A percentile compares a stretch with the other conserved stretches of the same genome.
Conservation (phyloP, 495 filamentous ascomycete species). For the Neurospora pannonica region DNA sequence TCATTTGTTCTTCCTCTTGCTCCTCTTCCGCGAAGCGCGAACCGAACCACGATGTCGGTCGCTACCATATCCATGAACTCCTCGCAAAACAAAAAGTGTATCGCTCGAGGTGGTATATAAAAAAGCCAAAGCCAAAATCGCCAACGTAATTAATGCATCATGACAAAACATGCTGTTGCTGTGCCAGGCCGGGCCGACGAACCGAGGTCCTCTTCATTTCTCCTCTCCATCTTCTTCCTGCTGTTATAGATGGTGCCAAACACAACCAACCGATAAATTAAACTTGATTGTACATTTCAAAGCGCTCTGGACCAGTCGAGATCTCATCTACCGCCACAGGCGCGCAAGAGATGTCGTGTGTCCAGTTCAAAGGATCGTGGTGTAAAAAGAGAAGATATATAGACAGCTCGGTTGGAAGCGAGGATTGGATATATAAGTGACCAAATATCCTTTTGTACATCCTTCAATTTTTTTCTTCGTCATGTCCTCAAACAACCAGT, state of each 20-base stretch:
- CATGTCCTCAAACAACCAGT: not conserved
- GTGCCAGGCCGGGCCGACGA: not conserved
- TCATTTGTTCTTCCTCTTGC: not conserved
- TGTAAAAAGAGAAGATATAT: not conserved
- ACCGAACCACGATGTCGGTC: not conserved
- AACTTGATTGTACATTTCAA: not conserved
- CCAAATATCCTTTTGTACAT: not conserved
- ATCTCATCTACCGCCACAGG: not conserved
- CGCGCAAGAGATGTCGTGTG: not conserved
- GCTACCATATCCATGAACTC: not conserved
- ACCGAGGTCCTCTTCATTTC: not conserved
- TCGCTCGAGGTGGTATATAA: not conserved
- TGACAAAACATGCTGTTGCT: not conserved
- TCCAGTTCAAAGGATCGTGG: not conserved
- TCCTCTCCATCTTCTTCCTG: not conserved
- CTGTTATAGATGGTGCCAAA: not conserved
- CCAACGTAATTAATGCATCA: not conserved
- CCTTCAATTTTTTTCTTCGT: not conserved
- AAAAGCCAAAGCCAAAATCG: not conserved
- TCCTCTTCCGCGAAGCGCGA: not conserved
- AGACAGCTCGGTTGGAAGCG: conserved; percentile 2
- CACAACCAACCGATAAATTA: not conserved
- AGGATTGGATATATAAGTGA: not conserved
- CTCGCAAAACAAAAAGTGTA: not conserved
- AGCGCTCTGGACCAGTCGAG: not conserved